phyloP scores from a whole-genome alignment of 2,329 filamentous ascomycete species.

The Trichoderma atroviride region DNA sequence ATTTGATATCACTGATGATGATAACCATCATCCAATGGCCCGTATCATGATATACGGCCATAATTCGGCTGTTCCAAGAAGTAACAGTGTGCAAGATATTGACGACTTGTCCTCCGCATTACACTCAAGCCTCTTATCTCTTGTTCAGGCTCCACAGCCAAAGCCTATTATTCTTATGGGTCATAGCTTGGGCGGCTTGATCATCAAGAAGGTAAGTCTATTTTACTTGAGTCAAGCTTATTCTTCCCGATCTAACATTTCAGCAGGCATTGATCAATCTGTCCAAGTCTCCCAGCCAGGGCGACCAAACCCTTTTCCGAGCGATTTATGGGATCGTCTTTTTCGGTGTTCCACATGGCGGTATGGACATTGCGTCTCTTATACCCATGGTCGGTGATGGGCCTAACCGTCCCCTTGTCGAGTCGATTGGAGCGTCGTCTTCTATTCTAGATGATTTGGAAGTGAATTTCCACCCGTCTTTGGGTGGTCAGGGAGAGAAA shows the following conservation, averaged over 20 bases:
- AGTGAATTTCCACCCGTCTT: too few relatives aligned
- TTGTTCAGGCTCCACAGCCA: too few relatives aligned
- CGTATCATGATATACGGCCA: slow-evolving; percentile 13
- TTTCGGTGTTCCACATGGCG: slow-evolving; percentile 1
- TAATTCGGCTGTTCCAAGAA: neutral
- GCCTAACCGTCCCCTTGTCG: neutral
- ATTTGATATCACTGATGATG: neutral
- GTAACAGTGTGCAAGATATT: too few relatives aligned
- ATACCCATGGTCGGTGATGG: neutral
- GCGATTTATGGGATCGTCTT: neutral
- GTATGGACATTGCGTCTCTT: neutral
- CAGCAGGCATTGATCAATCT: neutral
- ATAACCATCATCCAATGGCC: neutral
- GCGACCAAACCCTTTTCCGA: neutral
- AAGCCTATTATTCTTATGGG: neutral
- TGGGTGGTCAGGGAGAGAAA: too few relatives aligned
- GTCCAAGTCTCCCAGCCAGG: neutral
- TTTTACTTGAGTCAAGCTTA: too few relatives aligned
- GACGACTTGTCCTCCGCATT: too few relatives aligned
- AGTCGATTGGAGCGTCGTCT: neutral
- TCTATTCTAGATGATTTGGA: too few relatives aligned
- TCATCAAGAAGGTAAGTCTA: neutral
- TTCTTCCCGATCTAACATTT: too few relatives aligned
- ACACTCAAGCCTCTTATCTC: too few relatives aligned
- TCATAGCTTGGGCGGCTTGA: neutral